Evolutionary conservation across 495 filamentous ascomycete species (phyloP), one percentile per base, ranked within the genome.

Genomic region (Aspergillus affinis): DNA sequence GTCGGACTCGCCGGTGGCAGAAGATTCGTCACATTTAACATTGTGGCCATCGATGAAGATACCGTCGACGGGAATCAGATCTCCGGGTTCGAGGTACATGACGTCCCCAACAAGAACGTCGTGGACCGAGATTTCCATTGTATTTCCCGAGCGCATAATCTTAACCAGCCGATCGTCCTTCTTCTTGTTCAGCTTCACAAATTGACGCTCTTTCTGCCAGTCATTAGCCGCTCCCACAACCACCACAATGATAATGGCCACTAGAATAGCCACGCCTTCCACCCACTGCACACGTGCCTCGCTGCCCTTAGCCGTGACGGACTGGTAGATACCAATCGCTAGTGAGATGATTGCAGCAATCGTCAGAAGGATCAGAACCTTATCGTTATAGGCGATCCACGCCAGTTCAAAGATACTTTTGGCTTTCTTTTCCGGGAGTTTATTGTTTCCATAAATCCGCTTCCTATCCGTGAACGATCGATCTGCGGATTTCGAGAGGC

Each of bases 41-140:
- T 88, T 83, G 68, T 88, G 88, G 6, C 90, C 87, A 19, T 84
- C 79, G 44, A 92, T 90, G 58, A 88, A 84, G 44, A 93, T 81
- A 10, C 90, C 90, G 65, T 93, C 90, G 0, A 90, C 89, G 0
- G 90, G 90, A 48, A 96, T 82, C 67, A 96, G 81, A 67, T 97
- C 92, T 59, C 93, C 93, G n/a, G 91, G 87, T 69, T 95, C 90
- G 27, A 96, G 72, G 61, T 88, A 83, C 61, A 96, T 80, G 19
- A 97, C 82, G 68, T 96, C 93, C 44, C 93, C 93, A 18, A 89
- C 92, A 6, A 92, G 78, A 36, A 97, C 72, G 63, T 95, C 90
- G 66, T 89, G 84, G 36, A 96, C 83, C 0, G 88, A 91, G 32
- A 97, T 87, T 72, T 91, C 88, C 48, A 79, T 77, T 0, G 85